Percentiles rank a stretch among this genome's conserved stretches.
Evolutionary conservation across 768 basidiomycete genomes (phyloP).

Genomic region (Suillus sp.): DNA sequence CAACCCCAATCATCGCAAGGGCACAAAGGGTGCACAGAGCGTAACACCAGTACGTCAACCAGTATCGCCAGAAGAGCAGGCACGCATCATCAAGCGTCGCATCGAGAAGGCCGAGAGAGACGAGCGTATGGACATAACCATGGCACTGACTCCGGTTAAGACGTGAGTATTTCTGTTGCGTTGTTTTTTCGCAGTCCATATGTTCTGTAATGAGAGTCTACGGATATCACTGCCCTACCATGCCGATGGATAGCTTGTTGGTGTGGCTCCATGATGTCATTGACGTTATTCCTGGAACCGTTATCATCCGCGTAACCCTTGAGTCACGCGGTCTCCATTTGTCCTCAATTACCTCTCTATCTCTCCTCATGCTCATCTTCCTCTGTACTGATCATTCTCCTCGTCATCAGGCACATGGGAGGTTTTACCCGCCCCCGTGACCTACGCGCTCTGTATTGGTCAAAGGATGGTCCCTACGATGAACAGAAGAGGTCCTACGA

Average conservation of each 20-base stretch:
- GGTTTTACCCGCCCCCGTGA: constrained; percentile 42
- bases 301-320: not conserved
- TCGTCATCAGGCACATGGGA: constrained; percentile 37
- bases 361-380: constrained; percentile 15
- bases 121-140: constrained; percentile 42
- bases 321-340: not conserved
- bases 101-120: constrained; percentile 44
- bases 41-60: constrained; percentile 13
- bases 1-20: constrained; percentile 3
- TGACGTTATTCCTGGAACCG: not conserved
- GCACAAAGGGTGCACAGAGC: constrained; percentile 2
- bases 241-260: not conserved
- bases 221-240: not conserved
- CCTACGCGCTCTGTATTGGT: constrained; percentile 39
- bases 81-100: constrained; percentile 25
- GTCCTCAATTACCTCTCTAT: not conserved
- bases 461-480: constrained; percentile 38
- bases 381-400: constrained; percentile 17
- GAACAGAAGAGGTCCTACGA: constrained; percentile 30
- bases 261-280: constrained; percentile 7
- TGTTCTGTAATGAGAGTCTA: not conserved
- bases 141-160: constrained; percentile 38
- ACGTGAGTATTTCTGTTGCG: constrained; percentile 30
- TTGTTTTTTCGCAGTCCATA: not conserved
- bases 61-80: constrained; percentile 27